Evolutionary conservation across 345 rosid genomes (phyloP), one percentile per base, ranked within the genome.

Genomic region (Anacardium occidentale): DNA sequence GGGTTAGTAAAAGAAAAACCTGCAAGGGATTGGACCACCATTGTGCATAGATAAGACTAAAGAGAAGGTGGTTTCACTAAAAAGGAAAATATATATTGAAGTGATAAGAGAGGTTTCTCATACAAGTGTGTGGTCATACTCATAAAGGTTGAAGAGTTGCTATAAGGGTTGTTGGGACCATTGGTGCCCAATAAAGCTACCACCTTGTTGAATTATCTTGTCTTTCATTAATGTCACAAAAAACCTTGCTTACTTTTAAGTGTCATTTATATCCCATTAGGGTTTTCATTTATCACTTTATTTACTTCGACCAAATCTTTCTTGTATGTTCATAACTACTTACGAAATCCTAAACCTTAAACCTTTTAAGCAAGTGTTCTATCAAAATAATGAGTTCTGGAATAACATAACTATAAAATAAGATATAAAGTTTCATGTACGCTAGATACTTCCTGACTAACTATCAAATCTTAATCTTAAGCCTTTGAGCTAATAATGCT

Each of bases 61-160:
- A 56, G 70, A 9, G 42, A 63, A 58, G 78, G 62, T 79, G 70
- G 77, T 71, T 77, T 72, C 72, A 70, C 77, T 75, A 66, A 59
- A 69, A 82, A 78, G 56, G 61, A 69, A 76, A 68, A 50, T 44
- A 72, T 37, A 37, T 37, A 47, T 44, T 29, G 63, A 34, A 70
- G 42, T 67, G 76, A 80, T 50, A 50, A 75, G 81, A 60, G 75
- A 77, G 82, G 76, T 71, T 76, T 76, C 75, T 64, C 76, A 70
- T 73, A 67, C 67, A 69, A 76, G 70, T 61, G 51, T 55, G 54
- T 58, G 42, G 79, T 77, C 83, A 57, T 77, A 20, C 76, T 72
- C 79, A 32, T 48, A 66, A 78, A 75, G 68, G 63, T 69, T 52
- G 45, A 72, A 52, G 76, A 55, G 77, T 69, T 72, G 34, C 29